Conservation (phyloP, 345 rosid species). For the Eucalyptus globulus region DNA sequence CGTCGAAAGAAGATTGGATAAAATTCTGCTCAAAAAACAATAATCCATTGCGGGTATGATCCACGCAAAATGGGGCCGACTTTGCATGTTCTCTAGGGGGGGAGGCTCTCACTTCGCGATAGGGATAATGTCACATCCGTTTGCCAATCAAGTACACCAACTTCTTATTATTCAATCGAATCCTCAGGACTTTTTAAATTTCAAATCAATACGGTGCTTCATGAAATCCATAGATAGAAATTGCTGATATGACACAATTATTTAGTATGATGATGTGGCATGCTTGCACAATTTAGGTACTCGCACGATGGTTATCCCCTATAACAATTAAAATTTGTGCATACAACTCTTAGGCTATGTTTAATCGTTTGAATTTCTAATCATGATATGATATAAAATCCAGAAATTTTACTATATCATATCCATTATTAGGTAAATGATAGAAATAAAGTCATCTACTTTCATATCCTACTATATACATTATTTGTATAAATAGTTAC, state of each 20-base stretch:
- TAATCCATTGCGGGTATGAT: neutral
- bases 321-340: neutral
- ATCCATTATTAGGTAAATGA: no score
- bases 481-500: no score
- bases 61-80: neutral
- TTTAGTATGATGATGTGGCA: neutral
- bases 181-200: neutral
- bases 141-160: neutral
- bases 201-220: neutral
- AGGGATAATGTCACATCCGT: neutral
- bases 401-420: no score
- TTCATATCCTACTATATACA: neutral
- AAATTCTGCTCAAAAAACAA: neutral
- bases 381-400: no score
- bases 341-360: no score
- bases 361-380: neutral
- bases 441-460: no score
- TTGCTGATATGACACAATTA: rapidly evolving
- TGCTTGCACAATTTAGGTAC: neutral
- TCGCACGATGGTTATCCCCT: neutral
- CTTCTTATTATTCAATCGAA: neutral
- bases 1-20: neutral
- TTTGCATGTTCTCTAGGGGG: neutral
- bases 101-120: neutral
- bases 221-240: neutral